phyloP scores from a whole-genome alignment of 352 stramenopile species.

The Lagenidium giganteum region DNA sequence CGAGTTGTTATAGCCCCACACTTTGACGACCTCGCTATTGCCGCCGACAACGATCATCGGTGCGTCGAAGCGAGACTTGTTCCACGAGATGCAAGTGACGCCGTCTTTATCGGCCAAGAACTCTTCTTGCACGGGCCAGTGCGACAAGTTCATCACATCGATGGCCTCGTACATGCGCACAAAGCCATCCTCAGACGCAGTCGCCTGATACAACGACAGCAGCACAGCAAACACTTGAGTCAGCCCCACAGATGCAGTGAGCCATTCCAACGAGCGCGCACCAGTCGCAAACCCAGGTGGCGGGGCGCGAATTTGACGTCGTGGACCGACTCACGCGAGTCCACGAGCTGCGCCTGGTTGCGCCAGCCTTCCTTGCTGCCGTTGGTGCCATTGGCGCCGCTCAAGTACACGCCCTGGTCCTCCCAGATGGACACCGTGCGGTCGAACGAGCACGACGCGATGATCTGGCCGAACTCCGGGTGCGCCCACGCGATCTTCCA shows the following conservation, averaged over 20 bases:
- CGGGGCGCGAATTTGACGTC: conserved; percentile 94
- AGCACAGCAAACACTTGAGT: conserved; percentile 1
- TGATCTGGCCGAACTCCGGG: conserved; percentile 94
- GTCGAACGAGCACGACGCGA: conserved; percentile 93
- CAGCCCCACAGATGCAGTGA: neutral
- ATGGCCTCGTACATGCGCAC: conserved; percentile 95
- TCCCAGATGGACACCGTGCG: conserved; percentile 95
- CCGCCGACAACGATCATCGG: conserved; percentile 93
- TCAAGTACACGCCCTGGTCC: conserved; percentile 75
- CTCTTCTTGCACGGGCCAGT: conserved; percentile 91
- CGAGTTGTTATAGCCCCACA: conserved; percentile 91
- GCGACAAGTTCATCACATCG: conserved; percentile 94
- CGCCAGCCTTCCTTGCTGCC: conserved; percentile 62
- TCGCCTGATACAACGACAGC: conserved; percentile 50
- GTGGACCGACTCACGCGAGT: conserved; percentile 91
- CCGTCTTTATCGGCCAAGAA: conserved; percentile 81
- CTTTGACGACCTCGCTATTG: conserved; percentile 82
- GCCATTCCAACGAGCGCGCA: conserved; percentile 18
- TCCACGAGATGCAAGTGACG: conserved; percentile 93
- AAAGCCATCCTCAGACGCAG: conserved; percentile 91
- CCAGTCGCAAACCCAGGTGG: conserved; percentile 89
- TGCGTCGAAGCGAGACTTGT: conserved; percentile 91
- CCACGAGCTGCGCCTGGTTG: conserved; percentile 86
- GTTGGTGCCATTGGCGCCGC: conserved; percentile 9
- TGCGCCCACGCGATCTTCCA: conserved; percentile 94